Base-by-base conservation (phyloP, 495 filamentous ascomycete species). In the Xylaria palmicola region DNA sequence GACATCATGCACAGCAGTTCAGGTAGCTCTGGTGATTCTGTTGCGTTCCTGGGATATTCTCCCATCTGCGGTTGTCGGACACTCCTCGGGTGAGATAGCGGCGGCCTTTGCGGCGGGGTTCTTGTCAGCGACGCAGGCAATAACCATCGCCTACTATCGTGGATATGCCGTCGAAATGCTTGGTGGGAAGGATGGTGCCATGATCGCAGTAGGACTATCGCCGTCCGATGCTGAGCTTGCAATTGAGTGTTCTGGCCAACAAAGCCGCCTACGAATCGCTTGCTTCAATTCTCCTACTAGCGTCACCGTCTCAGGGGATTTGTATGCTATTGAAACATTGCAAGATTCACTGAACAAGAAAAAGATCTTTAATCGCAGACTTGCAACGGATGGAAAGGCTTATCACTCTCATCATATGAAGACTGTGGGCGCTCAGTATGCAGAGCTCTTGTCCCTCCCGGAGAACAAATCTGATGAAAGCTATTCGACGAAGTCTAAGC, bases 401-500 rank as follows among this genome's bases (percentile, higher is more conserved):
- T 89, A 85, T 60, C 86, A 89, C 64, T 88, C 85, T 0, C 77
- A 80, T 55, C 82, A 87, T 60, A 87, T 88, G 79, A 62, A 73
- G 29, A 56, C 72, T 34, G 67, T 77, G 2, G 74, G 72, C 36
- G 64, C 75, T 19, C 69, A 72, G 17, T 78, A 79, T 62, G 69
- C 76, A 26, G 58, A 60, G 26, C 60, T 68, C 62, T 40, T 54
- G 19, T 17, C 37, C 19, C 39, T 54, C 12, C 30, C 30, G 10
- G 22, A 54, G 19, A 30, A 40, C n/a, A 32, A 40, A n/a, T 39
- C 37, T 6, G 27, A 40, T 9, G 20, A 30, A 13, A 50, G 12
- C 71, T n/a, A n/a, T n/a, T n/a, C n/a, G n/a, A n/a, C n/a, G n/a
- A n/a, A n/a, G n/a, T n/a, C n/a, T n/a, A 72, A 60, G 79, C 76